Percentiles rank a stretch among this genome's conserved stretches.
Evolutionary conservation across 2,329 filamentous ascomycete species (phyloP).

Genomic region (Stagonosporopsis rhizophila): DNA sequence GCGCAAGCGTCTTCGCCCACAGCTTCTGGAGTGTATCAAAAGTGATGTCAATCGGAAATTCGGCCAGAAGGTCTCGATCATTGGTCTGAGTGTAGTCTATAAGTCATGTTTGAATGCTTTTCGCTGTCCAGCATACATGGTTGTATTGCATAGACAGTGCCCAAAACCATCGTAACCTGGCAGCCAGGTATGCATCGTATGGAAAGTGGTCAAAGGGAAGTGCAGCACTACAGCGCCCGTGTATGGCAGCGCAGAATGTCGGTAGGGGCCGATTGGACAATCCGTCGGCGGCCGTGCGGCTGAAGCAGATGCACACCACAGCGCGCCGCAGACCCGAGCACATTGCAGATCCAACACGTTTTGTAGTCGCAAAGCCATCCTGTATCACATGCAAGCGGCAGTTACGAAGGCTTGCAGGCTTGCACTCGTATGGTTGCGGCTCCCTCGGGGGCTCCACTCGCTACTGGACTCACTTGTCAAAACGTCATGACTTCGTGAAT

Average conservation of each 20-base stretch:
- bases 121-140: background rate
- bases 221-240: background rate
- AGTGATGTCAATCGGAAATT: conserved; percentile 8
- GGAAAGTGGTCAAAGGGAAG: background rate
- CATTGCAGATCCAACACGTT: conserved; percentile 5
- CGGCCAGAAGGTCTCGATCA: background rate
- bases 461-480: conserved; percentile 13
- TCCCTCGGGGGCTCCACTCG: conserved; percentile 12
- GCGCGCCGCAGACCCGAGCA: background rate
- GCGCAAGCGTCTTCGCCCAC: conserved; percentile 8
- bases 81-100: background rate
- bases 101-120: background rate
- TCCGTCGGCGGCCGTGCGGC: conserved; percentile 3
- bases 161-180: background rate
- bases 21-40: background rate
- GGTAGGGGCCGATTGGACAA: conserved; percentile 8
- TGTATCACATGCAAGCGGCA: conserved; percentile 16
- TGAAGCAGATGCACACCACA: conserved; percentile 9
- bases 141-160: background rate
- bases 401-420: conserved; percentile 2
- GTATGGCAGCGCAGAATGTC: background rate
- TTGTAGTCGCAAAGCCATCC: background rate
- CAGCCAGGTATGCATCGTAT: background rate
- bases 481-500: conserved; percentile 23
- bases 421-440: conserved; percentile 15